Base-by-base conservation (phyloP, 305 asterid genomes). In the Rubia balearica region DNA sequence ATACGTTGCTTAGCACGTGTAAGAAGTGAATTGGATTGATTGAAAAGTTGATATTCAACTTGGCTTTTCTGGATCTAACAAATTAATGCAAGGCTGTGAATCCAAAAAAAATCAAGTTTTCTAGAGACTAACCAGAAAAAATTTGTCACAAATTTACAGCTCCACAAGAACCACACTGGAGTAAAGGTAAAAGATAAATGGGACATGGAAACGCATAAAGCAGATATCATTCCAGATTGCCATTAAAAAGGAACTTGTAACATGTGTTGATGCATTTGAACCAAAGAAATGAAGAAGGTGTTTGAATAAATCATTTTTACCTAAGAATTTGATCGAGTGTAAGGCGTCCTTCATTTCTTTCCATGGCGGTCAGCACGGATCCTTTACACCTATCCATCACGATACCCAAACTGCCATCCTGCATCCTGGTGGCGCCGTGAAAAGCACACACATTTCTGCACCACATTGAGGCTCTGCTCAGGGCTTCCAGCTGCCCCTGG, bases 251-350 rank as follows among this genome's bases (percentile, higher is more conserved):
- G 33, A 6, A 3, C 17, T 7, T 17, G 41, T 41, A 56, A 27
- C 3, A 67, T 67, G 38, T 48, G 24, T 13, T 9, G 2, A 33
- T 67, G 71, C 60, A 46, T 46, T 67, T 11, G 46, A 19, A 55
- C 51, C 6, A 13, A 36, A n/a, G 24, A 46, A n/a, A 69, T 30
- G 13, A 49, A 45, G 17, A 11, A 33, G 3, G 63, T 38, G 60
- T 9, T 17, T 10, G 5, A 19, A 5, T 13, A 11, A 10, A 16
- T n/a, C 70, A 59, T 48, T 12, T 62, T 17, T 73, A 93, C 99
- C 99, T 91, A 81, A 94, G 96, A 77, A 94, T 91, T 86, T 91
- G 97, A 79, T 91, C 97, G 7, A 94, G 96, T 21, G 99, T 91
- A 75, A 91, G 92, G 36, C 99, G 87, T 59, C 99, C 96, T 87